phyloP scores from a whole-genome alignment of 2,329 filamentous ascomycete genomes.

The Periconia macrospinosa region DNA sequence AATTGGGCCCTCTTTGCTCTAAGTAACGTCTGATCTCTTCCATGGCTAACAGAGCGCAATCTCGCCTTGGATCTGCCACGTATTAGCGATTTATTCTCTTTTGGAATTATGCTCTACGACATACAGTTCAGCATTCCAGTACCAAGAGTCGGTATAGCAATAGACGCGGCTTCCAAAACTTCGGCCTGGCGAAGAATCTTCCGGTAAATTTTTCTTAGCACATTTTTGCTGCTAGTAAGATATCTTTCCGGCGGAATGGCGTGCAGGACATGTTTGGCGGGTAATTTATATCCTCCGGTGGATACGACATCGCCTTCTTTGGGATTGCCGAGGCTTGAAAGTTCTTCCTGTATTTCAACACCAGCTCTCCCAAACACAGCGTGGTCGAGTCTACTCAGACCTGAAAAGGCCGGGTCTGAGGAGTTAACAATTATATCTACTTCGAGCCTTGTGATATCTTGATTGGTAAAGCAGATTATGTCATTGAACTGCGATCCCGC shows the following conservation, averaged over 20 bases:
- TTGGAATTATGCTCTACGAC: background rate
- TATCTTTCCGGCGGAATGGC: slow-evolving; percentile 30
- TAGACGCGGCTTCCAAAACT: slow-evolving; percentile 26
- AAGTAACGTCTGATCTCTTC: slow-evolving; percentile 38
- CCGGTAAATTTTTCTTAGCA: slow-evolving; percentile 32
- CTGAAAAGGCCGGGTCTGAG: slow-evolving; percentile 27
- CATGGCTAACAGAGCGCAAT: slow-evolving; percentile 33
- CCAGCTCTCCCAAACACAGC: slow-evolving; percentile 36
- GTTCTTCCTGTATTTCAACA: slow-evolving; percentile 21
- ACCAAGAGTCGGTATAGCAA: slow-evolving; percentile 38
- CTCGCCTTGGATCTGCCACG: slow-evolving; percentile 20
- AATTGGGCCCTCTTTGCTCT: slow-evolving; percentile 21
- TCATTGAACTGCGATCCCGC: slow-evolving; percentile 28
- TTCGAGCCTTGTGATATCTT: slow-evolving; percentile 38
- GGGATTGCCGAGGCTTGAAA: slow-evolving; percentile 23
- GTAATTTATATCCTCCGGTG: slow-evolving; percentile 29
- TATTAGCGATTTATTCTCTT: background rate
- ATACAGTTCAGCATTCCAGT: slow-evolving; percentile 30
- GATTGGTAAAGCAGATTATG: slow-evolving; percentile 29
- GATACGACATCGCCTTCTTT: slow-evolving; percentile 31
- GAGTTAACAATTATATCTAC: slow-evolving; percentile 39
- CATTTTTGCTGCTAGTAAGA: slow-evolving; percentile 21
- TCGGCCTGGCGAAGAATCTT: slow-evolving; percentile 27
- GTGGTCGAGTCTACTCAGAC: slow-evolving; percentile 33
- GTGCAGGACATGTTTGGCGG: slow-evolving; percentile 34